Base-by-base conservation (phyloP, 129 eudicot species). In the Scalesia atractyloides region DNA sequence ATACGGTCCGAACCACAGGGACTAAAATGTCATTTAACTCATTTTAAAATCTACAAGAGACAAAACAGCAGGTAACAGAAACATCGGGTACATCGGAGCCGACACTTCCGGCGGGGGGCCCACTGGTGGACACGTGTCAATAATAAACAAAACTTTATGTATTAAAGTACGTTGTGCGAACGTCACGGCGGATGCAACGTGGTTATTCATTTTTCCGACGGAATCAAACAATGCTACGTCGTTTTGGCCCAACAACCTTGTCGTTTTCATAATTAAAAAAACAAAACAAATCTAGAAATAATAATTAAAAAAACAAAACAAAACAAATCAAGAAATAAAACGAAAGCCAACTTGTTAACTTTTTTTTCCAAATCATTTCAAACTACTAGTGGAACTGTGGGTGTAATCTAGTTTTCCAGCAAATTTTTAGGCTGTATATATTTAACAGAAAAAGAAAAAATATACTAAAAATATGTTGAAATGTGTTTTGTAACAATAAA, bases 121-220 rank as follows among this genome's bases (percentile, higher is more conserved):
- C 60, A 0, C 9, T 26, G 8, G 5, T 15, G 50, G 73, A 53
- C 77, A 9, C 72, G 77, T 71, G 64, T 71, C 67, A 63, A 54
- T 5, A 70, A 54, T 9, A 54, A 56, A 52, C 76, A 47, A 20
- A 11, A 17, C 36, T 64, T 78, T 22, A 15, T 33, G 56, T 7
- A 70, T 39, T 37, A 1, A 78, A 78, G 41, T 72, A 64, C 73
- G 68, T 64, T 5, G 14, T 26, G 5, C 77, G 41, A 17, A 71
- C 73, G 49, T 78, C 82, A 72, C 82, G 77, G 8, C 77, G 77
- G 24, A 70, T 70, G 76, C 57, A 39, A 70, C 72, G 66, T 50
- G 11, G 17, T 26, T 44, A 70, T 66, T 71, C 24, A 19, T 36
- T 41, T 74, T 36, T 53, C 71, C 64, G 50, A 62, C 0, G 57